Evolutionary conservation across 1,284 basidiomycete genomes (phyloP).

Genomic region (Sutorius eximius): DNA sequence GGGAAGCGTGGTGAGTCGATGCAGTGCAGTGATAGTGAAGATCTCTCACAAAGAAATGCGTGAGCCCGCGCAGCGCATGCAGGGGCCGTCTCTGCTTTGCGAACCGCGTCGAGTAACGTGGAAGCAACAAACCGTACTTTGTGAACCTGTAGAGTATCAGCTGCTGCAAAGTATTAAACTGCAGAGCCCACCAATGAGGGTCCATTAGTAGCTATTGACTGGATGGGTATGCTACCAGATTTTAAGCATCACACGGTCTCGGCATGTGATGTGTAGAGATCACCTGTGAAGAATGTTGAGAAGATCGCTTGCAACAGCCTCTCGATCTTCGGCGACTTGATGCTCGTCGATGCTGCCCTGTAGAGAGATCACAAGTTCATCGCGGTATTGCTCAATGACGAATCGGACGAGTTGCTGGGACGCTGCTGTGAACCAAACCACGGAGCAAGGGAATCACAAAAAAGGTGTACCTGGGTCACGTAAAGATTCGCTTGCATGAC

Average conservation of each 20-base stretch:
- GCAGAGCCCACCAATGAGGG: conserved; percentile 58
- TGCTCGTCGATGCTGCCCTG: conserved; percentile 64
- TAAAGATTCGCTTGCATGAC: conserved; percentile 89
- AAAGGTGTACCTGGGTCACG: conserved; percentile 70
- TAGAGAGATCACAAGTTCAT: conserved; percentile 71
- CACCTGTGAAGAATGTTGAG: conserved; percentile 80
- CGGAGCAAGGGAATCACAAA: background rate
- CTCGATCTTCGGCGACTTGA: conserved; percentile 66
- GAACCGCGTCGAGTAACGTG: conserved; percentile 81
- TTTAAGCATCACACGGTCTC: conserved; percentile 1
- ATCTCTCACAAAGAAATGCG: conserved; percentile 68
- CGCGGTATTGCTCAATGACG: conserved; percentile 85
- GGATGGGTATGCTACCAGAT: conserved; percentile 75
- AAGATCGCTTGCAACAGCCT: conserved; percentile 77
- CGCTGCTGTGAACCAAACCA: background rate
- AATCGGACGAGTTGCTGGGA: conserved; percentile 86
- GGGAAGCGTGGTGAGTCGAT: conserved; percentile 8
- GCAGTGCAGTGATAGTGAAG: conserved; percentile 7
- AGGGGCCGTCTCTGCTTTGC: conserved; percentile 74
- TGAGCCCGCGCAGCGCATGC: conserved; percentile 75
- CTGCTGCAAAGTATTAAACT: background rate
- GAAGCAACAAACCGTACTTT: conserved; percentile 90
- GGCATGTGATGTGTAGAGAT: conserved; percentile 1
- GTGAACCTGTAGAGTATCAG: conserved; percentile 54
- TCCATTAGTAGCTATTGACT: conserved; percentile 87